These are phyloP conservation scores for Tothia fuscella DNA, from an alignment of 2,329 filamentous ascomycete species.

Conservation along the genomic window DNA sequence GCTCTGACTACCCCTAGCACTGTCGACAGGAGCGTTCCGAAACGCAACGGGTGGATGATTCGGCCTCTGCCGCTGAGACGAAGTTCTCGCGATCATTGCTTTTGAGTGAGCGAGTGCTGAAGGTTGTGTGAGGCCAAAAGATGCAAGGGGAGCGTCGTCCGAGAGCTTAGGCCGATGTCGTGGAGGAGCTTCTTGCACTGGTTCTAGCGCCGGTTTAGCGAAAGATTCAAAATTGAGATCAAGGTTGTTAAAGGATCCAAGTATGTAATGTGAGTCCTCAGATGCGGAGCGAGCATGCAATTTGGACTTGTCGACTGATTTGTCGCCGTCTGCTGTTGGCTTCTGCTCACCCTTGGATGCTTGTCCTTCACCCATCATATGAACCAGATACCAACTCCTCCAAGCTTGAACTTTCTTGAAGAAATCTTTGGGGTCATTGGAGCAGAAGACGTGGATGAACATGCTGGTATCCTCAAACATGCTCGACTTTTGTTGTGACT, in stretches of 20 bases:
- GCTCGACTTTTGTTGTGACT: conserved; percentile 78
- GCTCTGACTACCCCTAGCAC: background rate
- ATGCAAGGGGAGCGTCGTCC: conserved; percentile 1
- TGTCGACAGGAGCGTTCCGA: background rate
- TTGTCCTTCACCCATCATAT: conserved; percentile 50
- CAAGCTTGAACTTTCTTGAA: conserved; percentile 62
- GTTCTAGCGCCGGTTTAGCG: too few relatives aligned
- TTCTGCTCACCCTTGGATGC: conserved; percentile 19
- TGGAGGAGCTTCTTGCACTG: too few relatives aligned
- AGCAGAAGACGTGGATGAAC: conserved; percentile 86
- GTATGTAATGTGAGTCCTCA: conserved; percentile 10
- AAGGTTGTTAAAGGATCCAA: conserved; percentile 7
- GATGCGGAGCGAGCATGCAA: conserved; percentile 6
- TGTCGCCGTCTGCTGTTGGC: conserved; percentile 12
- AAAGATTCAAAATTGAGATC: conserved; percentile 4
- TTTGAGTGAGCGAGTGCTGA: conserved; percentile 10
- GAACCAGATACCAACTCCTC: conserved; percentile 85
- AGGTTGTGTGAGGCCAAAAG: background rate
- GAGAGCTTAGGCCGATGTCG: background rate
- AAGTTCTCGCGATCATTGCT: background rate
- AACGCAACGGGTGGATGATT: conserved; percentile 1
- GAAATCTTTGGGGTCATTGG: conserved; percentile 59
- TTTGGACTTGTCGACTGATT: conserved; percentile 19
- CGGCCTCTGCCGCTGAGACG: background rate
- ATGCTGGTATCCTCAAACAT: conserved; percentile 75